Evolutionary conservation across 257 asterid species (phyloP), one percentile per base, ranked within the genome.

Genomic region (Salvia hispanica): DNA sequence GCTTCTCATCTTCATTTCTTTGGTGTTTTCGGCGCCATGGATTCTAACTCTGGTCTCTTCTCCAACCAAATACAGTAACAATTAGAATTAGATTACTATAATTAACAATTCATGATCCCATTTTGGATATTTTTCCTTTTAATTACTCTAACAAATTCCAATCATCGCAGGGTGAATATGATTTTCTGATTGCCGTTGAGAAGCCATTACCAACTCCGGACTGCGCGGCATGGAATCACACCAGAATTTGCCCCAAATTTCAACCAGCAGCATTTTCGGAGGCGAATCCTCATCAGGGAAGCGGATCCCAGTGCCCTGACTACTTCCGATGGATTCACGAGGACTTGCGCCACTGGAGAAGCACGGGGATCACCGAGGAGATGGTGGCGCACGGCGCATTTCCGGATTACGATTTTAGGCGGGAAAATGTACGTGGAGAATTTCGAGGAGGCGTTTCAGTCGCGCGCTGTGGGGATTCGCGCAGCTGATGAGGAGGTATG

Each of bases 291-390:
- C n/a, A n/a, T n/a, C 15, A 51, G 18, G 42, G 72, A 58, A 28
- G 79, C 34, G 33, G 74, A 14, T 7, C 69, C 0, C 75, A 53
- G 0, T 88, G 96, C 64, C 94, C 94, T 0, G 85, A 80, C 7
- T 89, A 89, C 80, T 89, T 91, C 71, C 78, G 70, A 59, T 91
- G 98, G 98, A 88, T 91, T 60, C 95, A 91, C 16, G 89, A 91
- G 69, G 98, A 89, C 71, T 76, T 91, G 73, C 72, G 58, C 57
- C 92, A 91, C 5, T 91, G 98, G 98, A 75, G 74, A 63, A 72
- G 28, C 0, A 68, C 75, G 3, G 98, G 98, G 59, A 84, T 89
- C 64, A 80, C 94, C 0, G 61, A 52, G 47, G 76, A 85, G 28
- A 81, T 79, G 83, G 77, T 85, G 7, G 95, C 81, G 89, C 85